Evolutionary conservation across 177 flowering plant genomes (phyloP).

Genomic region (Vitis hybrid): DNA sequence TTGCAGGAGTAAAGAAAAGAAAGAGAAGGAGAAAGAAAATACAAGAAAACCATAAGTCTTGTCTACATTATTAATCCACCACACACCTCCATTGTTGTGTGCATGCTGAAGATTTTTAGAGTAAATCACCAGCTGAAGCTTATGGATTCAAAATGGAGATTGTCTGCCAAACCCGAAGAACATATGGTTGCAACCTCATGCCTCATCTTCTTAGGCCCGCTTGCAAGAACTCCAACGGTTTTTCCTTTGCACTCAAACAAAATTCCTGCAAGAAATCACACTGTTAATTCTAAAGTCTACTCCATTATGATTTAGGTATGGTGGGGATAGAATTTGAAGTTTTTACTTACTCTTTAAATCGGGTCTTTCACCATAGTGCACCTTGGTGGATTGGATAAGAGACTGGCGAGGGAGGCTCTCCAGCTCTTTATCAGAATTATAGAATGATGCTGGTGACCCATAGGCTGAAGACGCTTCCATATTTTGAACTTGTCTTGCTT

Average conservation of each 20-base stretch:
- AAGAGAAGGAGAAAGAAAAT: too few species aligned
- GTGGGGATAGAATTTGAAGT: background rate
- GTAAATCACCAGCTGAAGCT: conserved; percentile 65
- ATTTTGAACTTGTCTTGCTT: conserved; percentile 26
- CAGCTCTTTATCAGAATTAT: conserved; percentile 31
- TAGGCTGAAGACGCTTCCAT: conserved; percentile 23
- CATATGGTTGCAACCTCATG: conserved; percentile 62
- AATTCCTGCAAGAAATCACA: conserved; percentile 32
- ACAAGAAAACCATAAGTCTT: too few species aligned
- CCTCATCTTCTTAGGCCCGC: conserved; percentile 58
- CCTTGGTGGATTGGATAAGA: conserved; percentile 48
- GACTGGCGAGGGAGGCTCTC: conserved; percentile 61
- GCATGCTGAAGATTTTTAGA: too few species aligned
- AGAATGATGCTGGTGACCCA: conserved; percentile 13
- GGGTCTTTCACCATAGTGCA: conserved; percentile 67
- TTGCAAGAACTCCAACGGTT: conserved; percentile 51
- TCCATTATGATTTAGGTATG: too few species aligned
- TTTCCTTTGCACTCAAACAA: conserved; percentile 40
- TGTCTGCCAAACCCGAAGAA: conserved; percentile 43
- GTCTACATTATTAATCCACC: too few species aligned
- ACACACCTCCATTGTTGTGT: too few species aligned
- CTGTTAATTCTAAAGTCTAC: background rate
- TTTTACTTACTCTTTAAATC: conserved; percentile 56
- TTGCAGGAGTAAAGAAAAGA: too few species aligned
- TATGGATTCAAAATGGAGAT: conserved; percentile 56